phyloP scores from a whole-genome alignment of 371 early-diverging fungal genomes.

The Syncephalis fuscata region DNA sequence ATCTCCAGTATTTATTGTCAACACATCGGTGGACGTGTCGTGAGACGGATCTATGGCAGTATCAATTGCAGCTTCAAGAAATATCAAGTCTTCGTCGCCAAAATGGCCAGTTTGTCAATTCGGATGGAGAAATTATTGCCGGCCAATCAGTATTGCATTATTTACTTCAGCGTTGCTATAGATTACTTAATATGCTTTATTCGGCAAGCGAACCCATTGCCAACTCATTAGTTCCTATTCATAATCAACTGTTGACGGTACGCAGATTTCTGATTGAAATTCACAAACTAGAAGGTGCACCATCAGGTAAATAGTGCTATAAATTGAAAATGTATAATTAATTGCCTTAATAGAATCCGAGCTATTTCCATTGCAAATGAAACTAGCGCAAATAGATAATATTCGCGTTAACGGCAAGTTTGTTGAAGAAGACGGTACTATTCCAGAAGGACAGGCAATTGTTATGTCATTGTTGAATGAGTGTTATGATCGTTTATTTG shows the following conservation, averaged over 20 bases:
- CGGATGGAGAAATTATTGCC: constrained; percentile 40
- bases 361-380: constrained; percentile 80
- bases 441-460: constrained; percentile 78
- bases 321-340: neutral
- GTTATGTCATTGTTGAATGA: constrained; percentile 69
- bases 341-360: constrained; percentile 33
- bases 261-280: constrained; percentile 67
- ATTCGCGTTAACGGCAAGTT: constrained; percentile 76
- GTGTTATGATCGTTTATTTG: constrained; percentile 74
- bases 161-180: constrained; percentile 73
- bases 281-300: constrained; percentile 62
- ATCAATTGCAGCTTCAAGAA: constrained; percentile 61
- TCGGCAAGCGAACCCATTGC: constrained; percentile 75
- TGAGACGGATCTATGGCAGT: constrained; percentile 66
- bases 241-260: constrained; percentile 71
- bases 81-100: constrained; percentile 37
- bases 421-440: constrained; percentile 58
- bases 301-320: constrained; percentile 25
- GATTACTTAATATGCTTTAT: constrained; percentile 65
- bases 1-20: constrained; percentile 49
- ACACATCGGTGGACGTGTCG: constrained; percentile 71
- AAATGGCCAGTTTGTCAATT: constrained; percentile 54
- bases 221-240: constrained; percentile 65
- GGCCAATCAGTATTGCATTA: constrained; percentile 58
- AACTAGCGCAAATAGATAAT: constrained; percentile 64